Base-by-base conservation (phyloP, 2,329 filamentous ascomycete species). In the Rasamsonia emersonii region DNA sequence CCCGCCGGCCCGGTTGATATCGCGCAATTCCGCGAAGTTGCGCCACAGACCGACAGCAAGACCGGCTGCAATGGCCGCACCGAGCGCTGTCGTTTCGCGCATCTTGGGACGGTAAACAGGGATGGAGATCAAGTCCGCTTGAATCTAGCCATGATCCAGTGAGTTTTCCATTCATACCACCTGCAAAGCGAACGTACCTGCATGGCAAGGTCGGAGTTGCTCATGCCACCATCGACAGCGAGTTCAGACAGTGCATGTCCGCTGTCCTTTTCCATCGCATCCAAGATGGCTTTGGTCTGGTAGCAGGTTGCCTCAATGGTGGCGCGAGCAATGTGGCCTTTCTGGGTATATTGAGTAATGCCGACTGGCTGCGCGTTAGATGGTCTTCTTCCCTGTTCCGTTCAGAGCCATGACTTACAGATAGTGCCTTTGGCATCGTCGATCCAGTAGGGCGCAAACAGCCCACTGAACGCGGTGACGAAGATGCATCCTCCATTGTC, bases 381-480 rank as follows among this genome's bases (percentile, higher is more conserved):
- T 14, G 5, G 35, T 43, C 30, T 24, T 31, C 11, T 14, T 6
- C 26, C 8, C 20, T n/a, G 5, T 32, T n/a, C 24, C 11, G 19
- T 5, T 19, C 13, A 11, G 9, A 14, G 8, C 14, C 18, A 61
- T 70, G 14, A 32, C 36, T 61, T 64, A 77, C 73, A 88, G 30
- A 91, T 76, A 4, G 86, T 93, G 33, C 86, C 86, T 54, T 86
- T 81, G n/a, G 85, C 85, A 58, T 93, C 84, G 53, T 93, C 85
- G 41, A 93, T 88, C 86, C 86, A 94, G 59, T 94, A 93, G 0
- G 86, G 86, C 1, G 86, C 86, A 54, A 93, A 93, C 2, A 94
- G 71, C 27, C 86, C 86, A 54, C 81, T 86, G 56, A 94, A 94
- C 1, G 86, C 86, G 5, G 86, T 93, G 33, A 94, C 86, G 49